Conservation (phyloP, 169 alveolate genomes). For the Miamiensis avidus region DNA sequence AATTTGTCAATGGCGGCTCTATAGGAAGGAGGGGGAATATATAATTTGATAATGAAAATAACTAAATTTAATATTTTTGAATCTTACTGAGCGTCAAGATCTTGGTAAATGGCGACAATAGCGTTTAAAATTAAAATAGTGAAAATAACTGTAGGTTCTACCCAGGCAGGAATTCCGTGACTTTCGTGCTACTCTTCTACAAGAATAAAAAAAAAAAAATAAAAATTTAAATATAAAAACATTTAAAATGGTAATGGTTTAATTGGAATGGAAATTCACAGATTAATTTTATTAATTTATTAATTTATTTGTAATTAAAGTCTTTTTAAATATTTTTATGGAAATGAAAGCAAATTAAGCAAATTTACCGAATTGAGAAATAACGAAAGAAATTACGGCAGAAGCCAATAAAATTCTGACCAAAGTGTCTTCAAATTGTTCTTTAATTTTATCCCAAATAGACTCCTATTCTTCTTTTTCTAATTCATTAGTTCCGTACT, state of each 20-base stretch:
- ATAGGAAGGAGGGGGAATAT: not conserved
- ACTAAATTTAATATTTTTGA: conserved; percentile 67
- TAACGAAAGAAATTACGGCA: conserved; percentile 93
- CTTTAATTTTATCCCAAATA: conserved; percentile 88
- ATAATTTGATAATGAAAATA: not conserved
- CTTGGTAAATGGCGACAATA: conserved; percentile 98
- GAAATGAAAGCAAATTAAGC: not conserved
- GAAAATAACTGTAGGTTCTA: conserved; percentile 97
- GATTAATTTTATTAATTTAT: not conserved
- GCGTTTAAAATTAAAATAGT: conserved; percentile 95
- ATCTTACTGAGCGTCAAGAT: conserved; percentile 97
- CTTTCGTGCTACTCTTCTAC: conserved; percentile 88
- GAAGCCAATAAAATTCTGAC: conserved; percentile 96
- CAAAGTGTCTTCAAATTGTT: conserved; percentile 94
- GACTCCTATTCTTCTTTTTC: conserved; percentile 91
- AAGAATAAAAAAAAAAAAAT: not conserved
- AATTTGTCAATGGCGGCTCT: conserved; percentile 21
- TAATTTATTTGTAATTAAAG: too few relatives aligned
- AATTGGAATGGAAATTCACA: not conserved
- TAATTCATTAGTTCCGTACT: conserved; percentile 89
- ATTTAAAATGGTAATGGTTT: not conserved
- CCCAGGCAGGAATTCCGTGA: conserved; percentile 94
- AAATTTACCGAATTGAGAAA: conserved; percentile 80
- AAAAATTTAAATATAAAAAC: too few relatives aligned
- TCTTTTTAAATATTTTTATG: too few relatives aligned